These are phyloP conservation scores for Gremmenia infestans DNA, from an alignment of 2,329 filamentous ascomycete species.

Conservation along the genomic window DNA sequence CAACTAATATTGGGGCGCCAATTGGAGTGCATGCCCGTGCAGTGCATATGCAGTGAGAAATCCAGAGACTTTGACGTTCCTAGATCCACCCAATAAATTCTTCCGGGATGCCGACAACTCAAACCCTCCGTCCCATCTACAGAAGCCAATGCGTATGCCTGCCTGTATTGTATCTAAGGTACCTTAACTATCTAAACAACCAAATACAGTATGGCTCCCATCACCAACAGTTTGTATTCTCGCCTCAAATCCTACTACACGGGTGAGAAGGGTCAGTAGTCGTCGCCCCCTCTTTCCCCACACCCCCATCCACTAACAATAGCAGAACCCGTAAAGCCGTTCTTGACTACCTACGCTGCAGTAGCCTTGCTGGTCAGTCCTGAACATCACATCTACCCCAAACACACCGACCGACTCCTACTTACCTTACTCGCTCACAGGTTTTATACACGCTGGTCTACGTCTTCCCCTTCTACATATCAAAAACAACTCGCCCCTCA, in stretches of 20 bases:
- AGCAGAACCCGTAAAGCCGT: constrained; percentile 24
- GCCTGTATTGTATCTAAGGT: neutral
- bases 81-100: constrained; percentile 3
- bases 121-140: neutral
- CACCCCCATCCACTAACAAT: neutral
- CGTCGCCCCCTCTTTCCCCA: neutral
- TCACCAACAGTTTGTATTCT: constrained; percentile 13
- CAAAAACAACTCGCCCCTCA: constrained; percentile 72
- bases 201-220: constrained; percentile 24
- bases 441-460: constrained; percentile 82
- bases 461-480: constrained; percentile 86
- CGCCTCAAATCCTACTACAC: constrained; percentile 24
- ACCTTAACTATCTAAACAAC: neutral
- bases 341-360: constrained; percentile 23
- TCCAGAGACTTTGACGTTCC: constrained; percentile 5
- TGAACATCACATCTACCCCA: neutral
- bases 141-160: constrained; percentile 5
- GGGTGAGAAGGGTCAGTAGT: constrained; percentile 22
- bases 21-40: neutral
- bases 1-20: no score
- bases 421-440: constrained; percentile 36
- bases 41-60: constrained; percentile 8
- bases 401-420: neutral
- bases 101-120: constrained; percentile 1
- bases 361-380: constrained; percentile 23